Conservation (phyloP, 257 asterid genomes). For the Craterostigma plantagineum region DNA sequence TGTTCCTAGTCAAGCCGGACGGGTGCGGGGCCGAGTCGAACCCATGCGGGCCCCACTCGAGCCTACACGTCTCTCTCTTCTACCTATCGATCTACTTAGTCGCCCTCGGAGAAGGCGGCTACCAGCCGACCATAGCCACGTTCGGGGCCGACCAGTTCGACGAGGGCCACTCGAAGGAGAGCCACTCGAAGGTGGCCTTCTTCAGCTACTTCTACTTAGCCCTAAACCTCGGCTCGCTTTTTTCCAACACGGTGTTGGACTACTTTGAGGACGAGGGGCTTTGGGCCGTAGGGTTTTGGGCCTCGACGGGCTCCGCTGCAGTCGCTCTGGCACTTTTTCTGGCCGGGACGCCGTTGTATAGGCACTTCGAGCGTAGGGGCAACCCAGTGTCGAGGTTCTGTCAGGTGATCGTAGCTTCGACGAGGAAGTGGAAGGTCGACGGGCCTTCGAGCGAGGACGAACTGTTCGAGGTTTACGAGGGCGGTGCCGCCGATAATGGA, state of each 20-base stretch:
- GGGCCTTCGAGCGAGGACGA: conserved; percentile 6
- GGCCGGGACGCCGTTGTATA: conserved; percentile 29
- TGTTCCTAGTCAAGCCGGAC: conserved; percentile 33
- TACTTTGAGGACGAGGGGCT: conserved; percentile 53
- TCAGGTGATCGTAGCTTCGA: conserved; percentile 53
- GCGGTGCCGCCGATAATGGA: conserved; percentile 35
- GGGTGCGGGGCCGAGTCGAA: conserved; percentile 39
- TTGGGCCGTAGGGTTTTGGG: conserved; percentile 66
- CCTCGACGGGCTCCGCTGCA: conserved; percentile 31
- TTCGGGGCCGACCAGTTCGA: conserved; percentile 70
- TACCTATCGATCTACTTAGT: conserved; percentile 54
- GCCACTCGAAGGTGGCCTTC: conserved; percentile 22
- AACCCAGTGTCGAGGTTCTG: conserved; percentile 48
- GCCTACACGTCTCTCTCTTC: conserved; percentile 10
- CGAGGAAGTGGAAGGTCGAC: conserved; percentile 15
- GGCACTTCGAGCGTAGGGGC: conserved; percentile 35
- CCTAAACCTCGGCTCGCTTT: conserved; percentile 46
- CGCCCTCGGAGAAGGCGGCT: conserved; percentile 76
- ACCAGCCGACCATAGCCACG: conserved; percentile 73
- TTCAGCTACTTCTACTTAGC: conserved; percentile 62
- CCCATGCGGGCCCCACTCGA: conserved; percentile 15
- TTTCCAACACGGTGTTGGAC: conserved; percentile 54
- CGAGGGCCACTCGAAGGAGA: conserved; percentile 37
- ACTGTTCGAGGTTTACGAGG: conserved; percentile 29
- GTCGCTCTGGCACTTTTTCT: conserved; percentile 22